phyloP scores from a whole-genome alignment of 257 asterid genomes.

The Perilla frutescens region DNA sequence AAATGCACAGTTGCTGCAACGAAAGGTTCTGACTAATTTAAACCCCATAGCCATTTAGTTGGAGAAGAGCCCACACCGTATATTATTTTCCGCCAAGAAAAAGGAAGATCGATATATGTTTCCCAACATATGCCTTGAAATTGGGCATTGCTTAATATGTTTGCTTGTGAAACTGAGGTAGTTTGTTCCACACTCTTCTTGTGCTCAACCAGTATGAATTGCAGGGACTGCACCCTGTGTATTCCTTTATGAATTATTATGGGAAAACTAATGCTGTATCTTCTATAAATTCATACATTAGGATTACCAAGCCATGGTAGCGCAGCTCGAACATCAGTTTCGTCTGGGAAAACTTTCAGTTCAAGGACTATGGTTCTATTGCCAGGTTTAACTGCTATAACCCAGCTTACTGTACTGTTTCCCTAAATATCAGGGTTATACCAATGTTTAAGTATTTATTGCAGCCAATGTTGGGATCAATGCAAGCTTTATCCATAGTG shows the following conservation, averaged over 20 bases:
- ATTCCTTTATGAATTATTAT: slow-evolving; percentile 28
- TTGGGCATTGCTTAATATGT: background rate
- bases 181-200: slow-evolving; percentile 20
- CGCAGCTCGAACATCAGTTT: slow-evolving; percentile 98
- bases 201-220: slow-evolving; percentile 29
- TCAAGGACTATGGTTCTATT: slow-evolving; percentile 98
- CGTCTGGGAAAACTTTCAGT: slow-evolving; percentile 89
- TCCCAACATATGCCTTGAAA: slow-evolving; percentile 26
- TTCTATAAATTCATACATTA: slow-evolving; percentile 39
- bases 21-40: slow-evolving; percentile 13
- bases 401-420: slow-evolving; percentile 22
- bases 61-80: slow-evolving; percentile 13
- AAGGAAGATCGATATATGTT: background rate
- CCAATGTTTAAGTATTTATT: slow-evolving; percentile 34
- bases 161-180: slow-evolving; percentile 14
- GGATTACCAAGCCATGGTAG: slow-evolving; percentile 99
- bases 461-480: slow-evolving; percentile 97
- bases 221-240: slow-evolving; percentile 24
- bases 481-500: slow-evolving; percentile 88
- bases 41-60: slow-evolving; percentile 1
- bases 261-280: slow-evolving; percentile 27
- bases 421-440: slow-evolving; percentile 24
- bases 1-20: slow-evolving; percentile 14
- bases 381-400: slow-evolving; percentile 71
- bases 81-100: slow-evolving; percentile 7